These are phyloP conservation scores for Ophiosphaerella herpotricha DNA, from an alignment of 2,329 filamentous ascomycete species.

Conservation along the genomic window DNA sequence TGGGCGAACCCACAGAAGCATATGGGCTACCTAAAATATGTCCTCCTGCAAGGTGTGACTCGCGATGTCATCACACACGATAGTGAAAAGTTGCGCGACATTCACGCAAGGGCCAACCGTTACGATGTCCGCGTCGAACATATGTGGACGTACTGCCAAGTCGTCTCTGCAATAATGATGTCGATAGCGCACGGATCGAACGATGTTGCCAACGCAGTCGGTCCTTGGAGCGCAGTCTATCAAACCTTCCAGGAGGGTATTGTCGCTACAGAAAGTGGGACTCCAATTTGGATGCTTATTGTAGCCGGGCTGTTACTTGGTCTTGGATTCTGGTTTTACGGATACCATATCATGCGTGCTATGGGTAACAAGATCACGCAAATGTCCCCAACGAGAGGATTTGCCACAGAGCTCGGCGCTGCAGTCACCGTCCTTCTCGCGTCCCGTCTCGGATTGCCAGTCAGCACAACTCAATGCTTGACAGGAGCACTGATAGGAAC, in stretches of 20 bases:
- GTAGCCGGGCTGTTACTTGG: conserved; percentile 63
- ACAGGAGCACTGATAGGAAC: conserved; percentile 77
- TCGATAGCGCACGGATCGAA: conserved; percentile 68
- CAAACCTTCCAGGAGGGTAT: conserved; percentile 60
- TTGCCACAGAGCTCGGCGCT: conserved; percentile 77
- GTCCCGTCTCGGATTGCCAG: conserved; percentile 72
- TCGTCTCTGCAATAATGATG: conserved; percentile 47
- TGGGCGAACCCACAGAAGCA: conserved; percentile 20
- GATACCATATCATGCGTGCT: conserved; percentile 58
- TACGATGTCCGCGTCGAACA: conserved; percentile 34
- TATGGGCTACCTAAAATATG: conserved; percentile 47
- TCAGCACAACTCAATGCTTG: conserved; percentile 70
- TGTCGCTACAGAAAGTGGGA: conserved; percentile 63
- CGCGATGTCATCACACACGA: conserved; percentile 45
- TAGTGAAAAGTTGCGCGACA: conserved; percentile 37
- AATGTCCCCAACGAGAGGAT: conserved; percentile 61
- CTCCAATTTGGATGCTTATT: conserved; percentile 74
- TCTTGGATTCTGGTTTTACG: conserved; percentile 54
- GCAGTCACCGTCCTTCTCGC: conserved; percentile 75
- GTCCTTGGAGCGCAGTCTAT: conserved; percentile 33
- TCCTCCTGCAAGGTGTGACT: conserved; percentile 49
- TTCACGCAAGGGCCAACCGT: conserved; percentile 42
- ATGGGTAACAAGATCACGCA: conserved; percentile 74
- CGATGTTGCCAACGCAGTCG: conserved; percentile 51
- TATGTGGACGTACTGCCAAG: conserved; percentile 53